Percentiles rank a stretch among this genome's conserved stretches.
phyloP scores from a whole-genome alignment of 2,329 filamentous ascomycete genomes.

The Trichophaea hybrida region DNA sequence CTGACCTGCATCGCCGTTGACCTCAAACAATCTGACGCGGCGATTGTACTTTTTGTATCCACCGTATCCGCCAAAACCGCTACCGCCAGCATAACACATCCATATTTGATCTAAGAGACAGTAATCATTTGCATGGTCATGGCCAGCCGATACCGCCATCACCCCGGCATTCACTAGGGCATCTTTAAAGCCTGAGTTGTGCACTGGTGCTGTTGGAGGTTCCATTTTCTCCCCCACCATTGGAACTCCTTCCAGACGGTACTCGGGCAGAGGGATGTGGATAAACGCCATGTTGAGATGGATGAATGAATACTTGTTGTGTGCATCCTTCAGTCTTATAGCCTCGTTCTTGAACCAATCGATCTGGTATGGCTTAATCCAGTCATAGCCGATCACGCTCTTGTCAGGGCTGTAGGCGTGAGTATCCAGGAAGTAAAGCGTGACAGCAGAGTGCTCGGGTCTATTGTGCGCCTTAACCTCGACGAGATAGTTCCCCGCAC shows the following conservation, averaged over 20 bases:
- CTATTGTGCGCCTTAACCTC: constrained; percentile 66
- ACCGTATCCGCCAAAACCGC: constrained; percentile 87
- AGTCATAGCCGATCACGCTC: constrained; percentile 83
- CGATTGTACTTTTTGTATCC: constrained; percentile 78
- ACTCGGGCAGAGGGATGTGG: constrained; percentile 90
- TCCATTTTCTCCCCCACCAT: constrained; percentile 64
- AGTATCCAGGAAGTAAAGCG: constrained; percentile 87
- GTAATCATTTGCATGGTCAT: constrained; percentile 95
- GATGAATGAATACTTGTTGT: constrained; percentile 67
- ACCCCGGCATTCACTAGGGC: constrained; percentile 76
- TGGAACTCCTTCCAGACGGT: constrained; percentile 44
- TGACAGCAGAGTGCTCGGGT: constrained; percentile 74
- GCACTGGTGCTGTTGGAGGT: constrained; percentile 69
- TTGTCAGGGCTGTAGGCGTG: constrained; percentile 88
- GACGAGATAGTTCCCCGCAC: constrained; percentile 87
- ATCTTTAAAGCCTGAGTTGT: constrained; percentile 86
- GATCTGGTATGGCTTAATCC: constrained; percentile 88
- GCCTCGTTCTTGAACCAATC: constrained; percentile 82
- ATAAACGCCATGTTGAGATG: constrained; percentile 97
- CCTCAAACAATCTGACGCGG: constrained; percentile 74
- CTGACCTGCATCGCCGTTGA: constrained; percentile 79
- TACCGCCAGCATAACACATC: constrained; percentile 96
- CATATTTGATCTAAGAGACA: constrained; percentile 72
- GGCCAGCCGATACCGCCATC: constrained; percentile 46
- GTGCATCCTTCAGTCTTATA: constrained; percentile 56